A percentile compares a stretch with the other conserved stretches of the same genome.
phyloP scores from a whole-genome alignment of 2,329 filamentous ascomycete genomes.

The Aspergillus clavatus region DNA sequence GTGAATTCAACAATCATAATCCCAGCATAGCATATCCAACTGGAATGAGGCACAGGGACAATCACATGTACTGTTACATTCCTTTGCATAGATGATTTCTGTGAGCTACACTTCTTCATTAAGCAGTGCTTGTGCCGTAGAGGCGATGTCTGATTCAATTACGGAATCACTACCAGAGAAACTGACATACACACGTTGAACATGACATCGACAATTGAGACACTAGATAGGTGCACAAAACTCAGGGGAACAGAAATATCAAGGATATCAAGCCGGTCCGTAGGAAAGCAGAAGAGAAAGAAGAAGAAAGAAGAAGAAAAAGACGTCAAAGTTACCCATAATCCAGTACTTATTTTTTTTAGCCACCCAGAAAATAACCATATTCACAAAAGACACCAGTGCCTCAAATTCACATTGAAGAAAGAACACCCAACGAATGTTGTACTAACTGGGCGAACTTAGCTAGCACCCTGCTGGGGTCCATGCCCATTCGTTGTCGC shows the following conservation, averaged over 20 bases:
- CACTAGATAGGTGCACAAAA: not conserved
- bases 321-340: not conserved
- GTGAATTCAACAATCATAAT: slow-evolving; percentile 15
- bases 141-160: no score
- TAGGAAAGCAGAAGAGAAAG: no score
- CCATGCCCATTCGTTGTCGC: slow-evolving; percentile 31
- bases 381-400: not conserved
- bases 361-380: not conserved
- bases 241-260: not conserved
- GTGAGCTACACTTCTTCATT: no score
- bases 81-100: no score
- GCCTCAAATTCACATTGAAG: not conserved
- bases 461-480: slow-evolving; percentile 16
- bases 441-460: slow-evolving; percentile 4
- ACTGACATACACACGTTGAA: not conserved
- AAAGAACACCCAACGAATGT: slow-evolving; percentile 16
- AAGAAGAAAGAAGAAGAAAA: not conserved
- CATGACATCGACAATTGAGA: not conserved
- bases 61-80: no score
- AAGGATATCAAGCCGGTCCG: not conserved
- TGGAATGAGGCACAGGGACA: no score
- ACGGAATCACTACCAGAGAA: not conserved
- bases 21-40: slow-evolving; percentile 7
- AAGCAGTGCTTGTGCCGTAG: no score
- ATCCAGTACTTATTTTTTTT: not conserved